These are phyloP conservation scores for maize (Zea mays) DNA, from an alignment of 176 grass and related monocot species.

Conservation along the genomic window DNA sequence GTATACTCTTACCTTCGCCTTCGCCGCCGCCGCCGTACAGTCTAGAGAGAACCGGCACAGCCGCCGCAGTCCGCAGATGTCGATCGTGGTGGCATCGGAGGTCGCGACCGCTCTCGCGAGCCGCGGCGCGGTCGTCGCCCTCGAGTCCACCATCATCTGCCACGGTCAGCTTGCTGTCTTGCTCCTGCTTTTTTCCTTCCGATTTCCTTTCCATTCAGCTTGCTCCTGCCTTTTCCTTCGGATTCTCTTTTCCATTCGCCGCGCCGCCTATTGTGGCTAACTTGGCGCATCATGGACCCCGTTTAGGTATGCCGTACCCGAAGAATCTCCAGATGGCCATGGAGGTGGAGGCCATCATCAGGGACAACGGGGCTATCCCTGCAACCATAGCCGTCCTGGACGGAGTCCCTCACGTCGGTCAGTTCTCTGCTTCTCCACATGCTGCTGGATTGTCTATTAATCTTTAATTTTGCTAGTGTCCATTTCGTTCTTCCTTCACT, in stretches of 20 bases:
- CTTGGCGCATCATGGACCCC: background rate
- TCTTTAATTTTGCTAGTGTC: background rate
- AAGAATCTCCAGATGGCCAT: conserved; percentile 77
- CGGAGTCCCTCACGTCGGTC: conserved; percentile 71
- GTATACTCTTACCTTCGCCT: background rate
- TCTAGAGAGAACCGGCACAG: background rate
- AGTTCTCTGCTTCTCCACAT: background rate
- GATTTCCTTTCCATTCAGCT: background rate
- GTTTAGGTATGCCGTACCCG: conserved; percentile 87
- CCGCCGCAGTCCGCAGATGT: background rate
- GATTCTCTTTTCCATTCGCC: background rate
- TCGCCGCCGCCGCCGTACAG: background rate
- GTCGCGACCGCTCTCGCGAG: conserved; percentile 54
- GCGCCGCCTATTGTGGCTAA: background rate
- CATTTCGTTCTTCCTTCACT: background rate
- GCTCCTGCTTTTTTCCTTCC: background rate
- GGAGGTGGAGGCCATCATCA: conserved; percentile 84
- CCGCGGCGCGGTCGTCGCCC: conserved; percentile 68
- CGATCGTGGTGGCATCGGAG: conserved; percentile 60
- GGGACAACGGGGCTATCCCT: conserved; percentile 66
- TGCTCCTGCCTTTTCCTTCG: background rate
- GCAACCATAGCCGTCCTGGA: conserved; percentile 93
- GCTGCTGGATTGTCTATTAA: background rate
- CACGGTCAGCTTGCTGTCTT: conserved; percentile 54
- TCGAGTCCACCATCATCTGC: conserved; percentile 93